A percentile compares a stretch with the other conserved stretches of the same genome.
These are phyloP conservation scores for Lactarius tabidus DNA, from an alignment of 768 basidiomycete species.

Conservation along the genomic window DNA sequence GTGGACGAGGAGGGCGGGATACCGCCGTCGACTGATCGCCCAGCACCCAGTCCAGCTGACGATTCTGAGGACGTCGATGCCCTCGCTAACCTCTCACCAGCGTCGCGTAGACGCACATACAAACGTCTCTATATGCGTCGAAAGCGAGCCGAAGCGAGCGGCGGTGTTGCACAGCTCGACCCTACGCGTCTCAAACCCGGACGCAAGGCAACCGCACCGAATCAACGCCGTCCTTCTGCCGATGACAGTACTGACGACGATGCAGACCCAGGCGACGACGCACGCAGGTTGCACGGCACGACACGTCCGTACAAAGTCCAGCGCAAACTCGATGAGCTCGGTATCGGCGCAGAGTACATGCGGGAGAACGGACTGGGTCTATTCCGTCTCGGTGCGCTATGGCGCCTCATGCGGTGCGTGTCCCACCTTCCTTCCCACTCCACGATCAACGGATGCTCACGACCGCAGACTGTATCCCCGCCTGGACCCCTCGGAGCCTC, in stretches of 20 bases:
- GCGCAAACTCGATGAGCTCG: conserved; percentile 39
- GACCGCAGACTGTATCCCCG: conserved; percentile 31
- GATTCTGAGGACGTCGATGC: background rate
- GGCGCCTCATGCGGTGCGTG: conserved; percentile 41
- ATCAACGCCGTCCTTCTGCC: conserved; percentile 12
- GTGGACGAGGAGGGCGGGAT: conserved; percentile 28
- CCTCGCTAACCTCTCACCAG: conserved; percentile 38
- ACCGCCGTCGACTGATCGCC: background rate
- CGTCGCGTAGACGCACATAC: conserved; percentile 48
- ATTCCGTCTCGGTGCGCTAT: conserved; percentile 41
- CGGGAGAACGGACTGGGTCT: conserved; percentile 43
- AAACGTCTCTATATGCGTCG: conserved; percentile 73
- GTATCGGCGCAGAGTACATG: conserved; percentile 45
- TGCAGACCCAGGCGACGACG: background rate
- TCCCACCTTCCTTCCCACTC: background rate
- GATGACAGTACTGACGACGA: conserved; percentile 15
- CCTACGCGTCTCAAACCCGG: conserved; percentile 41
- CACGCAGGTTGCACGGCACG: conserved; percentile 34
- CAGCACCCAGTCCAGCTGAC: background rate
- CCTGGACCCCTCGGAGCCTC: conserved; percentile 27
- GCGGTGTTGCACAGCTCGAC: conserved; percentile 32
- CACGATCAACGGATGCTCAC: background rate
- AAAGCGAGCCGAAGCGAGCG: conserved; percentile 52
- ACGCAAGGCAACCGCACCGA: conserved; percentile 28
- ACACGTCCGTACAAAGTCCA: conserved; percentile 46